phyloP scores from a whole-genome alignment of 768 basidiomycete species.

The Panaeolus papilionaceus region DNA sequence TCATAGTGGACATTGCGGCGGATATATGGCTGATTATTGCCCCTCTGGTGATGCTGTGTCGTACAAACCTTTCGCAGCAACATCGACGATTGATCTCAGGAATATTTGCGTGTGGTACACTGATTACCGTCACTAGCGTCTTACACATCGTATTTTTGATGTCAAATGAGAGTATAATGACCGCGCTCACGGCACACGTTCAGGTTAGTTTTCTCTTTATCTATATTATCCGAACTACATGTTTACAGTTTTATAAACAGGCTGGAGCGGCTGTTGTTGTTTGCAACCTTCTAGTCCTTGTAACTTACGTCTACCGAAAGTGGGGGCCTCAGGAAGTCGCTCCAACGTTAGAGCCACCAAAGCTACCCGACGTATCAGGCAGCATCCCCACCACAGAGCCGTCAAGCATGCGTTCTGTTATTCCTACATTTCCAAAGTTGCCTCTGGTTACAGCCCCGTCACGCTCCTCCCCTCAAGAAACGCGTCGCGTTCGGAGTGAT shows the following conservation, averaged over 20 bases:
- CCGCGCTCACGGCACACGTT: conserved; percentile 2
- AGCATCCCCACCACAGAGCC: background rate
- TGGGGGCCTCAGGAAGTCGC: background rate
- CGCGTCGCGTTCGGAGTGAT: too few species aligned
- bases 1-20: background rate
- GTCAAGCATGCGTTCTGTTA: background rate
- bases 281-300: conserved; percentile 11
- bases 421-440: too few species aligned
- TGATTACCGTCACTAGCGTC: conserved; percentile 4
- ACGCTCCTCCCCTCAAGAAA: background rate
- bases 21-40: conserved; percentile 9
- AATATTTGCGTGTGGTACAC: conserved; percentile 8
- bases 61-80: background rate
- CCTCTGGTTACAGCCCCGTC: background rate
- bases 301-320: conserved; percentile 7
- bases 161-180: background rate
- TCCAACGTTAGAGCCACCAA: background rate
- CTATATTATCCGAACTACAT: too few species aligned
- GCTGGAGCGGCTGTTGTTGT: conserved; percentile 1
- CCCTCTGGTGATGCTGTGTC: conserved; percentile 6
- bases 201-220: background rate
- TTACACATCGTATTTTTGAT: conserved; percentile 11
- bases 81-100: conserved; percentile 14
- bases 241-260: background rate
- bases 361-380: background rate